These are phyloP conservation scores for Tieghemostelium lacteum DNA, from an alignment of 78 protist species.

Conservation along the genomic window DNA sequence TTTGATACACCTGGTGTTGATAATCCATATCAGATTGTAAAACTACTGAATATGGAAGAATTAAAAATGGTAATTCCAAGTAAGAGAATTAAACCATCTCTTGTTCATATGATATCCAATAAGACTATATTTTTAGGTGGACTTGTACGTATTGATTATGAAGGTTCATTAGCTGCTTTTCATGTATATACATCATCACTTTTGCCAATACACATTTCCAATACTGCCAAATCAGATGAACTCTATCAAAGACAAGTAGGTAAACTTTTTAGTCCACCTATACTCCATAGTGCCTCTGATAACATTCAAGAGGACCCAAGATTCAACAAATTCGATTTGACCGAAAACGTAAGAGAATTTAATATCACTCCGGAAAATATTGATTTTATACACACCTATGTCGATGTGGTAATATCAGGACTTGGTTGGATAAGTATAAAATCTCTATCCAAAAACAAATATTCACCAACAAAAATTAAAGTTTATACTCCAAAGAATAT, in stretches of 20 bases:
- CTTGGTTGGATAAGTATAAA: conserved; percentile 73
- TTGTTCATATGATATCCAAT: conserved; percentile 39
- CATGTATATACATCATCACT: conserved; percentile 13
- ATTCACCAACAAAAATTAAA: background rate
- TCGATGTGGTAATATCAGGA: conserved; percentile 71
- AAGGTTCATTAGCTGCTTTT: conserved; percentile 48
- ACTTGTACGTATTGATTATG: conserved; percentile 52
- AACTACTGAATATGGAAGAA: conserved; percentile 30
- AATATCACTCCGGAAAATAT: conserved; percentile 25
- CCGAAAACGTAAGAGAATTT: conserved; percentile 20
- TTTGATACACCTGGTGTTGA: conserved; percentile 81
- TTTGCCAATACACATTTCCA: conserved; percentile 21
- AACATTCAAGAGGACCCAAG: background rate
- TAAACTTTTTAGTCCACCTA: conserved; percentile 50
- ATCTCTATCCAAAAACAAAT: conserved; percentile 19
- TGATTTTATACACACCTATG: conserved; percentile 45
- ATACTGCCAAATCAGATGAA: conserved; percentile 24
- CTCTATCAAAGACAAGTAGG: conserved; percentile 35
- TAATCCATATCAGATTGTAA: conserved; percentile 59
- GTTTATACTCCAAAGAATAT: conserved; percentile 34
- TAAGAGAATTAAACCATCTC: conserved; percentile 48
- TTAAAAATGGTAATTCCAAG: conserved; percentile 41
- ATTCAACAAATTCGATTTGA: conserved; percentile 8
- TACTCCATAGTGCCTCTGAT: too few relatives aligned
- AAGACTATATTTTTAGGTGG: conserved; percentile 67